Base-by-base conservation (phyloP, 2,329 filamentous ascomycete genomes). In the Didymella pinodella region DNA sequence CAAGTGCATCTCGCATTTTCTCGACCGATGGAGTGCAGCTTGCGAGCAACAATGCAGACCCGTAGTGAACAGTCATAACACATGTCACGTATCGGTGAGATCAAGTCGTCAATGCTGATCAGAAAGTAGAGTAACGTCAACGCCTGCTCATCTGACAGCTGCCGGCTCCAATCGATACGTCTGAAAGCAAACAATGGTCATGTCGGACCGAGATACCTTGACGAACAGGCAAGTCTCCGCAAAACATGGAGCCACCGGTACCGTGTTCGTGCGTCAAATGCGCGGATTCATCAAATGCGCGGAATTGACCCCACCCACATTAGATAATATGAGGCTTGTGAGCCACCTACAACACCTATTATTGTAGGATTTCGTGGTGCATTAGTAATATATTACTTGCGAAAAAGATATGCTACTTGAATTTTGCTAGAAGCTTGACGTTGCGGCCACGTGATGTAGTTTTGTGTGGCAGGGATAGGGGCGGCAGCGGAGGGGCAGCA, bases 151-250 rank as follows among this genome's bases (percentile, higher is more conserved):
- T 34, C 43, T 51, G 41, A 47, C 38, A 41, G 38, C 10, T 22
- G n/a, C 20, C 10, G 10, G 38, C 10, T 22, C 38, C 20, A 25
- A 11, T 41, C 25, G 20, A 25, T 41, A 6, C 11, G 10, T 25
- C 20, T 16, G 38, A 20, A 26, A 38, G 18, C 18, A 43, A 47
- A 44, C 41, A 8, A 7, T 44, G 38, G 20, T 5, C 12, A 57
- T 57, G 49, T 57, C 61, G 61, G 61, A 46, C 61, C 61, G 61
- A 60, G 48, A 56, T 54, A 38, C 44, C 52, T 44, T 36, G 6
- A 29, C 51, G 31, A 41, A 26, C 18, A 20, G 28, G 14, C 25
- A 29, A 45, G 43, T n/a, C 4, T 40, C 36, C 20, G 38, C 38
- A 20, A 20, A 22, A 12, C n/a, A 40, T 20, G 16, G 11, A 36